These are phyloP conservation scores for Solidago caesia DNA, from an alignment of 129 eudicot genomes.

Conservation along the genomic window DNA sequence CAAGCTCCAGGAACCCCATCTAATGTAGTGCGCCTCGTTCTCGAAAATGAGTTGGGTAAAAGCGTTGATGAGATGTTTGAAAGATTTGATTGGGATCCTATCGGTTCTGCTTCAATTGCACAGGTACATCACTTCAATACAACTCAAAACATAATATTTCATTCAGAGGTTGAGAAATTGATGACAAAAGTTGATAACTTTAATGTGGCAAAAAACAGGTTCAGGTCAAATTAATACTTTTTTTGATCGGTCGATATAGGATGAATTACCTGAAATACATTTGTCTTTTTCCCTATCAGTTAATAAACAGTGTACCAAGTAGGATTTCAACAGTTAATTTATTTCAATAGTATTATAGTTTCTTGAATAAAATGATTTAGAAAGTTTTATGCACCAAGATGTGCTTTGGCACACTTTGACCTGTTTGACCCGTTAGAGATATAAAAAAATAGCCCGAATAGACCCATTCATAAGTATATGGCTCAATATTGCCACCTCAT, in stretches of 20 bases:
- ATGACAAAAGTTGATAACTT: slow-evolving; percentile 11
- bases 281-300: too few species aligned
- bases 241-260: neutral
- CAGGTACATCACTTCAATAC: slow-evolving; percentile 50
- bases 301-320: neutral
- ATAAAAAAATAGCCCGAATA: neutral
- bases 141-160: slow-evolving; percentile 11
- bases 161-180: neutral
- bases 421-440: neutral
- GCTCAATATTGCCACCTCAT: too few species aligned
- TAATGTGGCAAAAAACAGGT: neutral
- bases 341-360: neutral
- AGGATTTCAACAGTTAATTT: neutral
- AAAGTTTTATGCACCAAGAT: neutral
- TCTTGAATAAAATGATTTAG: neutral
- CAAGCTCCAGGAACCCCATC: slow-evolving; percentile 85
- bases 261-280: neutral
- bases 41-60: slow-evolving; percentile 84
- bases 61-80: slow-evolving; percentile 69
- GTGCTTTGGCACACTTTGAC: neutral
- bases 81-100: slow-evolving; percentile 67
- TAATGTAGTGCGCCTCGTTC: slow-evolving; percentile 47
- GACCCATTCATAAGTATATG: too few species aligned
- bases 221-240: neutral
- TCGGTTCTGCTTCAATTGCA: slow-evolving; percentile 97